phyloP scores from a whole-genome alignment of 169 alveolate species.

The Fabrea salina region DNA sequence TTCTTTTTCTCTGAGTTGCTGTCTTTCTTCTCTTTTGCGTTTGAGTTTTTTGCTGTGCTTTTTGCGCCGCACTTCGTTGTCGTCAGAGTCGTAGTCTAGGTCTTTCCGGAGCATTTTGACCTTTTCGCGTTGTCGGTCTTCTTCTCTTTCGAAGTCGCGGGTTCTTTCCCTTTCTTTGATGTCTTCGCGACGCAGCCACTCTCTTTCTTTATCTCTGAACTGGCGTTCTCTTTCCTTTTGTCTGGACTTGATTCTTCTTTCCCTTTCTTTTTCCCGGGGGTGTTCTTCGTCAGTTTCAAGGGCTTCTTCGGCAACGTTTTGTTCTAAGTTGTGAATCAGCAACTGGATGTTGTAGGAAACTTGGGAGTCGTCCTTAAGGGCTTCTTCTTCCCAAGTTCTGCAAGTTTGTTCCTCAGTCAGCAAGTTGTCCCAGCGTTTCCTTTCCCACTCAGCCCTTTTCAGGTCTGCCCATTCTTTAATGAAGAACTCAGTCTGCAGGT shows the following conservation, averaged over 20 bases:
- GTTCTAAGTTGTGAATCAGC: conserved; percentile 45
- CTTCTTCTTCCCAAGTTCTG: conserved; percentile 29
- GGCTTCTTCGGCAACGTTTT: conserved; percentile 38
- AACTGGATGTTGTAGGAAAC: conserved; percentile 17
- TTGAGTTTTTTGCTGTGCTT: conserved; percentile 21
- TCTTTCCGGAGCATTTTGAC: conserved; percentile 47
- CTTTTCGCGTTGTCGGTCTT: conserved; percentile 40
- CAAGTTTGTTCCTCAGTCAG: not conserved
- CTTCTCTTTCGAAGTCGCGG: conserved; percentile 39
- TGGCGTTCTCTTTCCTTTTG: conserved; percentile 41
- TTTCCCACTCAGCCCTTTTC: conserved; percentile 37
- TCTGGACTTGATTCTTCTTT: conserved; percentile 36
- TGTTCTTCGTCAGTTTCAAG: conserved; percentile 47
- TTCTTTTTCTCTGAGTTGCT: conserved; percentile 49
- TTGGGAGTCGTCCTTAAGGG: conserved; percentile 12
- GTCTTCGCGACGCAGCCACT: conserved; percentile 53
- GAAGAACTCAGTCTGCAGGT: conserved; percentile 28
- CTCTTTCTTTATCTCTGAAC: conserved; percentile 51
- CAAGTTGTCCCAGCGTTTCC: conserved; percentile 31
- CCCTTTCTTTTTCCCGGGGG: conserved; percentile 49
- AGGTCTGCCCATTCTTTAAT: conserved; percentile 32
- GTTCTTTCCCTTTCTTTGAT: conserved; percentile 43
- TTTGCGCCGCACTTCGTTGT: conserved; percentile 40
- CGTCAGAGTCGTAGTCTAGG: conserved; percentile 46
- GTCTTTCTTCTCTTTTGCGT: conserved; percentile 43